phyloP scores from a whole-genome alignment of 2,329 filamentous ascomycete genomes.

The Alternaria sp. region DNA sequence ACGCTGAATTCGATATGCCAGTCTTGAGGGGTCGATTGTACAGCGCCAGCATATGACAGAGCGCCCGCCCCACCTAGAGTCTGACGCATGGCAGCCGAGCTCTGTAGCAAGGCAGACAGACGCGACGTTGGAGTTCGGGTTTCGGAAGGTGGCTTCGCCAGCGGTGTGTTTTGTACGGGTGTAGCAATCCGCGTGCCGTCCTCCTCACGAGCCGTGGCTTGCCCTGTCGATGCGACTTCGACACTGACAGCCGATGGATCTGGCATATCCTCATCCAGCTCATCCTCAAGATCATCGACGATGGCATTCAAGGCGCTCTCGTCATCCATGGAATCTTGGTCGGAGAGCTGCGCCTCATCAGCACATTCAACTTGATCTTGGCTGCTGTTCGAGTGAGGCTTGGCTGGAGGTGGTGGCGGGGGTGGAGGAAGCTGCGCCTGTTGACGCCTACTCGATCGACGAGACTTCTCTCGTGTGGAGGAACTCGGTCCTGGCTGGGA shows the following conservation, averaged over 20 bases:
- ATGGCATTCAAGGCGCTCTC: conserved; percentile 76
- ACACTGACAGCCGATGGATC: conserved; percentile 90
- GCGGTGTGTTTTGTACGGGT: conserved; percentile 66
- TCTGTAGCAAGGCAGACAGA: conserved; percentile 40
- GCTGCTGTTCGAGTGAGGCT: conserved; percentile 37
- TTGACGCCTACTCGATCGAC: conserved; percentile 68
- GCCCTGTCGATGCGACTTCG: conserved; percentile 84
- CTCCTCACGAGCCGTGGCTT: conserved; percentile 88
- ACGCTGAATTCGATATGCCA: conserved; percentile 98
- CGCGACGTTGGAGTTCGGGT: conserved; percentile 37
- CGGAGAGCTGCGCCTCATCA: conserved; percentile 84
- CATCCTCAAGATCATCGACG: conserved; percentile 87
- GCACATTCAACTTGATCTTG: conserved; percentile 83
- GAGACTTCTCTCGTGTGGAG: conserved; percentile 66
- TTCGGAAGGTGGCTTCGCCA: conserved; percentile 39
- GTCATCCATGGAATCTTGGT: conserved; percentile 73
- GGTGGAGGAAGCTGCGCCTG: conserved; percentile 59
- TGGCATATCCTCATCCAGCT: conserved; percentile 70
- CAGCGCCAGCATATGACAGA: conserved; percentile 83
- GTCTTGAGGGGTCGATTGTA: conserved; percentile 82
- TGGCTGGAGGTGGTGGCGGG: conserved; percentile 59
- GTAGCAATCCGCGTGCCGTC: conserved; percentile 88
- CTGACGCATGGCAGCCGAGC: conserved; percentile 39
- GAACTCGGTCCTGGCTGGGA: conserved; percentile 53
- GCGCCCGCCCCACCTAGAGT: conserved; percentile 56